Evolutionary conservation across 2,329 filamentous ascomycete species (phyloP).

Genomic region (Triangularia verruculosa): DNA sequence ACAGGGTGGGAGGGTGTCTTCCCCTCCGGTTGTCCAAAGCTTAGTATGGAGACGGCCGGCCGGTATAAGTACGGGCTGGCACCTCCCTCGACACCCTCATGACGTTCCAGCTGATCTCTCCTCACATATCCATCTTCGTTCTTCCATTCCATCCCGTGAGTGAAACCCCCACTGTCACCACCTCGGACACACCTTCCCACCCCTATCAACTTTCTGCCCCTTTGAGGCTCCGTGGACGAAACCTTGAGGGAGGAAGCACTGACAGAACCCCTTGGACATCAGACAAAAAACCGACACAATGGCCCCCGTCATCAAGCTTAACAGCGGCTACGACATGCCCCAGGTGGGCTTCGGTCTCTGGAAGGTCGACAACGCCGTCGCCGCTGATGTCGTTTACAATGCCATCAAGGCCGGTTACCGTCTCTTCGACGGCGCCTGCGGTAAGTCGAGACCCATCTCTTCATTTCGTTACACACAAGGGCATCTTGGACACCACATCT

Average conservation of each 20-base stretch:
- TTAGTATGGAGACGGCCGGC: constrained; percentile 12
- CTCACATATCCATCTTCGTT: constrained; percentile 5
- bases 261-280: neutral
- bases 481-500: neutral
- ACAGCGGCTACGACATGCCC: constrained; percentile 67
- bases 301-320: constrained; percentile 54
- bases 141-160: neutral
- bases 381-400: constrained; percentile 75
- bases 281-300: constrained; percentile 22
- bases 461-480: neutral
- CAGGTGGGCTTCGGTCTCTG: constrained; percentile 76
- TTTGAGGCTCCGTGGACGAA: neutral
- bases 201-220: neutral
- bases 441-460: constrained; percentile 39
- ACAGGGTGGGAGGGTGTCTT: constrained; percentile 19
- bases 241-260: neutral
- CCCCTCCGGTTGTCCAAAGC: constrained; percentile 11
- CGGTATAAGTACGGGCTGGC: constrained; percentile 25
- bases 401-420: constrained; percentile 63
- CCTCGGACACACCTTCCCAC: constrained; percentile 7
- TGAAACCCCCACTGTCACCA: neutral
- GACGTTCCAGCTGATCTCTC: constrained; percentile 15
- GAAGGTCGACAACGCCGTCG: constrained; percentile 75
- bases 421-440: constrained; percentile 58
- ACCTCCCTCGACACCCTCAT: constrained; percentile 15